Percentiles rank a stretch among this genome's conserved stretches.
These are phyloP conservation scores for Ogataea salicorniae DNA, from an alignment of 805 yeast genomes.

Conservation along the genomic window DNA sequence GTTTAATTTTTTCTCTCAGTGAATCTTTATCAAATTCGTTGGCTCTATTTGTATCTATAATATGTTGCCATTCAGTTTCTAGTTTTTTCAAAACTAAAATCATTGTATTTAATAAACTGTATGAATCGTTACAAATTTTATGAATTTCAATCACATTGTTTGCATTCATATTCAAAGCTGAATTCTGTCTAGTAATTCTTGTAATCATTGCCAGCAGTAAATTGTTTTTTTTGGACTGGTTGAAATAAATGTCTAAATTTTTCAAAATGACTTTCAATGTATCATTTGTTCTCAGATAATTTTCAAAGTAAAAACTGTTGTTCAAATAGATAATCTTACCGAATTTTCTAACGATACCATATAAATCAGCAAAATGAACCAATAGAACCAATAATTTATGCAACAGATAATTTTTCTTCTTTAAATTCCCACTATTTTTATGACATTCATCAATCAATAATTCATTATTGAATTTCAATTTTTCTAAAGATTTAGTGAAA, in stretches of 20 bases:
- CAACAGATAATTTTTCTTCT: slow-evolving; percentile 18
- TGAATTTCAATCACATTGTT: slow-evolving; percentile 36
- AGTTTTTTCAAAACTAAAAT: slow-evolving; percentile 33
- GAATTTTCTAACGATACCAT: slow-evolving; percentile 39
- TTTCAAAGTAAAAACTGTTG: slow-evolving; percentile 39
- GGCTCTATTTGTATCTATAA: slow-evolving; percentile 31
- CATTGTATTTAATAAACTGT: slow-evolving; percentile 27
- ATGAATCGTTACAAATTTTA: slow-evolving; percentile 39
- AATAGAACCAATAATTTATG: slow-evolving; percentile 39
- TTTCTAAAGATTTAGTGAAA: slow-evolving; percentile 27
- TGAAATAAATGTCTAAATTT: slow-evolving; percentile 24
- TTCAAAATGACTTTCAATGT: slow-evolving; percentile 21
- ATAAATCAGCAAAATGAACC: slow-evolving; percentile 45
- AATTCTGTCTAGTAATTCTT: slow-evolving; percentile 39
- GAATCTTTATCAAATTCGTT: slow-evolving; percentile 36
- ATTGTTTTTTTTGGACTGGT: slow-evolving; percentile 44
- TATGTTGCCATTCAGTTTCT: slow-evolving; percentile 34
- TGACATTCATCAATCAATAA: slow-evolving; percentile 5
- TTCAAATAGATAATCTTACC: slow-evolving; percentile 44
- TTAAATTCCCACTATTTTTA: too few relatives aligned
- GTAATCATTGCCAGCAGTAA: slow-evolving; percentile 43
- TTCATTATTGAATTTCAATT: slow-evolving; percentile 20
- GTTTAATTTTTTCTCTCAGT: slow-evolving; percentile 21
- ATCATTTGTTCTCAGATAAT: slow-evolving; percentile 28
- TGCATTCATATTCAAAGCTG: slow-evolving; percentile 30